phyloP scores from a whole-genome alignment of 257 asterid genomes.

The Primulina eburnea region DNA sequence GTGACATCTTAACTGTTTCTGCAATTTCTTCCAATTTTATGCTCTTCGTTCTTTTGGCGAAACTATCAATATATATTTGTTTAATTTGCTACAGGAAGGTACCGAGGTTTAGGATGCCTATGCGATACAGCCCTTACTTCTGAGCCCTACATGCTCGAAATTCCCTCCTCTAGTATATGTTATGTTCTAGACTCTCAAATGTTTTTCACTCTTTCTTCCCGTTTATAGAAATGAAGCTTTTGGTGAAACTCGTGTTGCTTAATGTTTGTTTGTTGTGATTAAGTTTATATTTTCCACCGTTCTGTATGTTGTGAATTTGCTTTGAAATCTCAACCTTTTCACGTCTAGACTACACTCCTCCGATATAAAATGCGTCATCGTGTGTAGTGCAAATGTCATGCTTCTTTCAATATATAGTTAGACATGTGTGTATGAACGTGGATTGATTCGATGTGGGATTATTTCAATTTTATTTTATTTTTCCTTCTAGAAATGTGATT shows the following conservation, averaged over 20 bases:
- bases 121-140: slow-evolving; percentile 65
- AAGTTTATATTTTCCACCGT: no score
- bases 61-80: slow-evolving; percentile 13
- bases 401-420: no score
- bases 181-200: slow-evolving; percentile 15
- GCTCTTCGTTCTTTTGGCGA: neutral
- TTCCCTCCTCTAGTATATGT: slow-evolving; percentile 22
- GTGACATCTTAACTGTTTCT: neutral
- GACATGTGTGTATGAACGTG: no score
- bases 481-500: no score
- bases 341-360: no score
- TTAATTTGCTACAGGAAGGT: slow-evolving; percentile 50
- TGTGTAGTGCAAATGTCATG: no score
- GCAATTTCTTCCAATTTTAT: neutral
- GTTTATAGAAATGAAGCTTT: slow-evolving; percentile 22
- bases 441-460: no score
- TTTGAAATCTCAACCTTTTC: neutral
- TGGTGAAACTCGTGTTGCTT: slow-evolving; percentile 11
- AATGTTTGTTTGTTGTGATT: no score
- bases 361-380: no score
- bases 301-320: neutral
- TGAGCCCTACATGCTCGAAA: slow-evolving; percentile 24
- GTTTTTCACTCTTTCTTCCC: slow-evolving; percentile 14
- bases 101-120: slow-evolving; percentile 61
- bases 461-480: no score